Conservation (phyloP, 129 eudicot species). For the Solidago caesia region DNA sequence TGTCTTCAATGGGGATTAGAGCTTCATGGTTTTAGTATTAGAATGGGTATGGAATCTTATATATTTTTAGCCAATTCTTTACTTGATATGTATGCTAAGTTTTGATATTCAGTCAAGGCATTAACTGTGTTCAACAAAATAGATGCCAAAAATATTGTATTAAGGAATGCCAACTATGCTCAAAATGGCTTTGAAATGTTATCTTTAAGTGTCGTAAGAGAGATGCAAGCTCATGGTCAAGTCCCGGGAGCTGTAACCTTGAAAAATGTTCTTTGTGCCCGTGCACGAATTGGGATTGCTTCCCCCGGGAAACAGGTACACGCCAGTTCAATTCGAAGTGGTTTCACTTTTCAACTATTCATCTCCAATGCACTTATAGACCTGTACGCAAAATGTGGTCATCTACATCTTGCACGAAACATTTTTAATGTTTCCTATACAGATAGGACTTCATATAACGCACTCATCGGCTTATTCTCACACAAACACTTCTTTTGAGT, state of each 20-base stretch:
- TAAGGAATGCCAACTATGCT: slow-evolving; percentile 77
- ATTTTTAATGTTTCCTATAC: slow-evolving; percentile 37
- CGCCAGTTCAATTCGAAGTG: slow-evolving; percentile 40
- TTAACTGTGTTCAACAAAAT: slow-evolving; percentile 41
- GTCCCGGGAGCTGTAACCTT: slow-evolving; percentile 40
- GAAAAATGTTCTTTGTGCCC: slow-evolving; percentile 42
- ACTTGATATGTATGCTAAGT: slow-evolving; percentile 76
- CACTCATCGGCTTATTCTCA: slow-evolving; percentile 61
- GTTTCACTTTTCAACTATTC: slow-evolving; percentile 33
- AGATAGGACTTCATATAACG: slow-evolving; percentile 65
- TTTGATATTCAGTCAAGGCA: slow-evolving; percentile 38
- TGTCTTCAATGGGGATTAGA: slow-evolving; percentile 44
- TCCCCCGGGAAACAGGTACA: slow-evolving; percentile 41
- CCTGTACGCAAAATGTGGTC: slow-evolving; percentile 58
- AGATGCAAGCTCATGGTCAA: slow-evolving; percentile 38
- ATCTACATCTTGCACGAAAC: slow-evolving; percentile 46
- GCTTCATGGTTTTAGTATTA: slow-evolving; percentile 53
- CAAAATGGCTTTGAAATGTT: slow-evolving; percentile 43
- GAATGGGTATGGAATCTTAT: slow-evolving; percentile 47
- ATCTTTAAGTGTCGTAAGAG: slow-evolving; percentile 32
- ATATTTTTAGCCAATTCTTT: slow-evolving; percentile 67
- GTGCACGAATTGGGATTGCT: slow-evolving; percentile 45
- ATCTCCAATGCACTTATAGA: slow-evolving; percentile 50
- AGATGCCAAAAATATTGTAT: slow-evolving; percentile 44
- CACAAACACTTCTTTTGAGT: slow-evolving; percentile 34